These are phyloP conservation scores for Phaffomyces opuntiae DNA, from an alignment of 805 yeast genomes.

Conservation along the genomic window DNA sequence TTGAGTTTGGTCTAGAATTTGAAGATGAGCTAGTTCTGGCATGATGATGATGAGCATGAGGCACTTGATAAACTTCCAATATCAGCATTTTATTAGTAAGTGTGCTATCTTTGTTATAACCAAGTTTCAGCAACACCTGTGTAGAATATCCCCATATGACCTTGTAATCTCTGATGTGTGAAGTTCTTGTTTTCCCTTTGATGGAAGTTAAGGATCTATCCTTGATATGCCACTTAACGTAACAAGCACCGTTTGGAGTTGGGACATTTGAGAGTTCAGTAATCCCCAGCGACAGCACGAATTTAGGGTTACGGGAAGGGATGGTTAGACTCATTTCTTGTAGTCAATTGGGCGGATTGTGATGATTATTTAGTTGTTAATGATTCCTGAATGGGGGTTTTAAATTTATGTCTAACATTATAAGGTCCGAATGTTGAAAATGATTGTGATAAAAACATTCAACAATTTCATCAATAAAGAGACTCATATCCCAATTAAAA, in stretches of 20 bases:
- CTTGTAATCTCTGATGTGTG: conserved; percentile 42
- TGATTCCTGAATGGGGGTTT: no score
- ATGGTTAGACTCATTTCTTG: not conserved
- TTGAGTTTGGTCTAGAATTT: not conserved
- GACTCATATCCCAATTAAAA: no score
- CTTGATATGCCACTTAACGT: conserved; percentile 53
- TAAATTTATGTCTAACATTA: no score
- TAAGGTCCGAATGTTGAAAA: no score
- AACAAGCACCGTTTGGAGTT: conserved; percentile 62
- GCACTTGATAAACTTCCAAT: conserved; percentile 39
- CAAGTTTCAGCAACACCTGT: conserved; percentile 31
- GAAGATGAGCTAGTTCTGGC: not conserved
- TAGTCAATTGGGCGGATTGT: not conserved
- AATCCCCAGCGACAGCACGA: conserved; percentile 49
- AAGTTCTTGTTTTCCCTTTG: conserved; percentile 38
- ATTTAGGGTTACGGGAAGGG: conserved; percentile 48
- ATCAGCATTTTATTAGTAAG: conserved; percentile 31
- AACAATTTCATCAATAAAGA: no score
- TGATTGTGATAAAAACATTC: no score
- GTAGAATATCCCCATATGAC: conserved; percentile 40
- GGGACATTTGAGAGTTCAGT: conserved; percentile 81
- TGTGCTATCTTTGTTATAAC: conserved; percentile 29
- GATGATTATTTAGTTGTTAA: no score
- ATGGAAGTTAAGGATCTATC: conserved; percentile 34
- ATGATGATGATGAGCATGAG: conserved; percentile 8